Evolutionary conservation across 306 rosid genomes (phyloP).

Genomic region (Corylus heterophylla): DNA sequence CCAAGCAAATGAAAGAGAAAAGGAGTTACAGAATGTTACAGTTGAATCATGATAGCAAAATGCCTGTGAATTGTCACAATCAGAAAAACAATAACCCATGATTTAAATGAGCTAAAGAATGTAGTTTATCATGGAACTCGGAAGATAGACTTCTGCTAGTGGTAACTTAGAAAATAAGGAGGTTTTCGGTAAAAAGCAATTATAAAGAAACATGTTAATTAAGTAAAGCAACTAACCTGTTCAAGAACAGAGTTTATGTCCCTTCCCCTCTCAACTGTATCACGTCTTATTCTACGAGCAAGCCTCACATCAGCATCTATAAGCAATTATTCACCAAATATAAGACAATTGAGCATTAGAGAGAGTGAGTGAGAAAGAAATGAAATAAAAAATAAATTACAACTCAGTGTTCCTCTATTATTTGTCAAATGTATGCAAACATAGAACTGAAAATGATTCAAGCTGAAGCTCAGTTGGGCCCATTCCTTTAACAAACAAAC

Average conservation of each 20-base stretch:
- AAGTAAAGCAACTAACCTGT: slow-evolving; percentile 47
- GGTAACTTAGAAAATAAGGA: background rate
- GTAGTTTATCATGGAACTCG: background rate
- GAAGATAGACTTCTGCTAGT: background rate
- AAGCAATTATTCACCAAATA: slow-evolving; percentile 31
- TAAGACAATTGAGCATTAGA: slow-evolving; percentile 10
- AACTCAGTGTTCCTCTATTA: background rate
- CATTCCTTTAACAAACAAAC: background rate
- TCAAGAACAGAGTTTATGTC: slow-evolving; percentile 96
- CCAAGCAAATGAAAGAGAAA: background rate
- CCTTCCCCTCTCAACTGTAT: slow-evolving; percentile 95
- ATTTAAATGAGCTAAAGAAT: background rate
- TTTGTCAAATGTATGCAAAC: background rate
- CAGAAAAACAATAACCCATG: background rate
- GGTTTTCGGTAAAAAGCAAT: background rate
- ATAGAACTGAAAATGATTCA: background rate
- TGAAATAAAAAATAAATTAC: background rate
- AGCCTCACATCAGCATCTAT: slow-evolving; percentile 99
- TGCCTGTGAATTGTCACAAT: background rate
- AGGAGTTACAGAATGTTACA: background rate
- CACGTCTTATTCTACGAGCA: slow-evolving; percentile 98
- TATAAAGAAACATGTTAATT: background rate
- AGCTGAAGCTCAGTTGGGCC: background rate
- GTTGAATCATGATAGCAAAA: background rate
- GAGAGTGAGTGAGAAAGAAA: slow-evolving; percentile 7